Evolutionary conservation across 2,329 filamentous ascomycete species (phyloP).

Genomic region (Macrophomina phaseolina): DNA sequence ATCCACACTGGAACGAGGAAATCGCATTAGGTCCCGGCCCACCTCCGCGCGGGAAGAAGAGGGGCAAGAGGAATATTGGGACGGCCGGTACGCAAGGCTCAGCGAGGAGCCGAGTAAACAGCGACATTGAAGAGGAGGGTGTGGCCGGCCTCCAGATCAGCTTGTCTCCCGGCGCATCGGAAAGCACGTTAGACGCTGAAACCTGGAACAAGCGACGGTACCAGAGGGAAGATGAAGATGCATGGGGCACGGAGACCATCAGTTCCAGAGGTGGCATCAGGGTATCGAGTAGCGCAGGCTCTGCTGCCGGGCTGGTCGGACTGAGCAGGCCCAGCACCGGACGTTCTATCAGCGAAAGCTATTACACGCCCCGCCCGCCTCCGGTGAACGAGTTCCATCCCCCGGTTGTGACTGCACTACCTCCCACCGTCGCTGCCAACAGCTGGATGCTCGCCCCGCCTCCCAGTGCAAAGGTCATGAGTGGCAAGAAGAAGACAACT

Average conservation of each 20-base stretch:
- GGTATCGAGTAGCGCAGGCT: constrained; percentile 34
- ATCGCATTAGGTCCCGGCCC: constrained; percentile 80
- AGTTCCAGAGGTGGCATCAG: constrained; percentile 56
- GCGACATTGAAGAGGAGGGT: constrained; percentile 36
- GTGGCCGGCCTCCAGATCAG: constrained; percentile 30
- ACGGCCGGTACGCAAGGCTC: constrained; percentile 60
- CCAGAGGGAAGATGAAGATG: constrained; percentile 84
- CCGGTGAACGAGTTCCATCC: constrained; percentile 87
- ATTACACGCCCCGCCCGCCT: constrained; percentile 58
- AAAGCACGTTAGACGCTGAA: constrained; percentile 45
- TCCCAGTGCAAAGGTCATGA: constrained; percentile 89
- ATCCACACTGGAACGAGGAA: constrained; percentile 87
- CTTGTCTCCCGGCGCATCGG: constrained; percentile 32
- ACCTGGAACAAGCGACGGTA: constrained; percentile 81
- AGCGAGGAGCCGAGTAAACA: constrained; percentile 51
- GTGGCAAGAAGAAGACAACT: constrained; percentile 70
- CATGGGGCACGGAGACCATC: constrained; percentile 69
- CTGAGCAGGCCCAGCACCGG: constrained; percentile 37
- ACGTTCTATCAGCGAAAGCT: constrained; percentile 39
- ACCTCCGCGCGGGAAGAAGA: constrained; percentile 64
- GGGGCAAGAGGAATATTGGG: constrained; percentile 66
- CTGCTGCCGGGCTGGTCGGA: constrained; percentile 40
- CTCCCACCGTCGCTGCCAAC: constrained; percentile 71
- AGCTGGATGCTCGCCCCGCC: constrained; percentile 94
- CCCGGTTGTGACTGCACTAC: constrained; percentile 79